Conservation (phyloP, 2,329 filamentous ascomycete genomes). For the Neurospora crassa region DNA sequence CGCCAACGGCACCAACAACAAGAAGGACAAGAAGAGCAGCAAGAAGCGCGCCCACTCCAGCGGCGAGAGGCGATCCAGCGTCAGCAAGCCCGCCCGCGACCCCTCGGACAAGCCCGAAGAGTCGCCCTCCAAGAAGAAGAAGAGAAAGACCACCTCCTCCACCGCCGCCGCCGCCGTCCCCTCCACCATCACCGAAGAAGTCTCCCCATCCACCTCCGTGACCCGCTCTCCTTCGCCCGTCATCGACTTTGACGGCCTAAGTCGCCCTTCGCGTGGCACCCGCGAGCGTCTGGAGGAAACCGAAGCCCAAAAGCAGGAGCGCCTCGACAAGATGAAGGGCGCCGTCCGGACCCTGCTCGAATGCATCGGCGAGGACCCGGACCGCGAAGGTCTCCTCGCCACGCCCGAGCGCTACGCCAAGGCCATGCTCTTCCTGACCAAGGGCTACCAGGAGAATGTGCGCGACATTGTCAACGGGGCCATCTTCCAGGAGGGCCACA, state of each 20-base stretch:
- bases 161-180: constrained; percentile 13
- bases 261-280: constrained; percentile 53
- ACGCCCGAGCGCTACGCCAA: constrained; percentile 86
- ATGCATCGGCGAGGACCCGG: constrained; percentile 59
- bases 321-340: constrained; percentile 48
- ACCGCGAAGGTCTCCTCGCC: constrained; percentile 53
- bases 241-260: constrained; percentile 53
- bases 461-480: constrained; percentile 85
- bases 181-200: constrained; percentile 18
- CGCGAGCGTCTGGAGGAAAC: constrained; percentile 51
- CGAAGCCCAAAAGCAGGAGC: constrained; percentile 37
- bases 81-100: constrained; percentile 53
- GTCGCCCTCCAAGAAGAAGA: constrained; percentile 27
- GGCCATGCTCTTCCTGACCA: constrained; percentile 91
- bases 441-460: constrained; percentile 93
- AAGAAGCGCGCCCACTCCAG: constrained; percentile 12
- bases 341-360: constrained; percentile 59
- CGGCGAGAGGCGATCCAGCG: constrained; percentile 36
- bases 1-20: constrained; percentile 20
- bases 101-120: constrained; percentile 42
- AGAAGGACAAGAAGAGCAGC: constrained; percentile 22
- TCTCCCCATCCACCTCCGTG: constrained; percentile 14
- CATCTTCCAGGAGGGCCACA: constrained; percentile 93
- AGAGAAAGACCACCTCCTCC: constrained; percentile 18
- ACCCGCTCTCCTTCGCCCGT: constrained; percentile 44